phyloP scores from a whole-genome alignment of 2,329 filamentous ascomycete genomes.

The Juglanconis sp. region DNA sequence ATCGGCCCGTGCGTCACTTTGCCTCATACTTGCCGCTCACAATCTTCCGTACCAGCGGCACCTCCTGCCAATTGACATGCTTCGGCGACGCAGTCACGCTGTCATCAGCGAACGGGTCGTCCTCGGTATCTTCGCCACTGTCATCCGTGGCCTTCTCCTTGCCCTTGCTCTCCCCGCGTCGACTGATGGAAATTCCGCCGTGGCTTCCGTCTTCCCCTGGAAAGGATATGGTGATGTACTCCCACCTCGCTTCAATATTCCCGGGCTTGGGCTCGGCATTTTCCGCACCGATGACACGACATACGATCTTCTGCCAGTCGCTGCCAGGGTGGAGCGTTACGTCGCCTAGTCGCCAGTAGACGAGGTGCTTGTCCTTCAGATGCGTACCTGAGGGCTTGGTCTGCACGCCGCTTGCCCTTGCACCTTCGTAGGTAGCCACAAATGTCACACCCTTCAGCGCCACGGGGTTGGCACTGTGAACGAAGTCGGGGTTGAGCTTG shows the following conservation, averaged over 20 bases:
- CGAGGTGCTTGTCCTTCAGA: slow-evolving; percentile 69
- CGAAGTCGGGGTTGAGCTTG: slow-evolving; percentile 69
- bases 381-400: slow-evolving; percentile 80
- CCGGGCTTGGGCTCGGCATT: slow-evolving; percentile 68
- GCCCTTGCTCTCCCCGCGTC: slow-evolving; percentile 45
- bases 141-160: slow-evolving; percentile 50
- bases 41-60: slow-evolving; percentile 65
- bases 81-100: slow-evolving; percentile 27
- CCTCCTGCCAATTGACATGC: slow-evolving; percentile 57
- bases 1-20: slow-evolving; percentile 24
- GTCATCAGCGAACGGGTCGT: slow-evolving; percentile 71
- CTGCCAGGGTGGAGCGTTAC: slow-evolving; percentile 54
- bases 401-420: slow-evolving; percentile 63
- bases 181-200: slow-evolving; percentile 65
- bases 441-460: slow-evolving; percentile 70
- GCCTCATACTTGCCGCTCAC: slow-evolving; percentile 75
- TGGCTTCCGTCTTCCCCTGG: slow-evolving; percentile 34
- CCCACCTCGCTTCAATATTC: slow-evolving; percentile 80
- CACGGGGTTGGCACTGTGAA: slow-evolving; percentile 38
- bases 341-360: slow-evolving; percentile 79
- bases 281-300: slow-evolving; percentile 72
- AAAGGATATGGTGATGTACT: slow-evolving; percentile 41
- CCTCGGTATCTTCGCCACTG: slow-evolving; percentile 35
- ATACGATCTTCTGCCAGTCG: slow-evolving; percentile 73
- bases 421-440: slow-evolving; percentile 67